Evolutionary conservation across 2,329 filamentous ascomycete genomes (phyloP).

Genomic region (Aspergillus aculeatus): DNA sequence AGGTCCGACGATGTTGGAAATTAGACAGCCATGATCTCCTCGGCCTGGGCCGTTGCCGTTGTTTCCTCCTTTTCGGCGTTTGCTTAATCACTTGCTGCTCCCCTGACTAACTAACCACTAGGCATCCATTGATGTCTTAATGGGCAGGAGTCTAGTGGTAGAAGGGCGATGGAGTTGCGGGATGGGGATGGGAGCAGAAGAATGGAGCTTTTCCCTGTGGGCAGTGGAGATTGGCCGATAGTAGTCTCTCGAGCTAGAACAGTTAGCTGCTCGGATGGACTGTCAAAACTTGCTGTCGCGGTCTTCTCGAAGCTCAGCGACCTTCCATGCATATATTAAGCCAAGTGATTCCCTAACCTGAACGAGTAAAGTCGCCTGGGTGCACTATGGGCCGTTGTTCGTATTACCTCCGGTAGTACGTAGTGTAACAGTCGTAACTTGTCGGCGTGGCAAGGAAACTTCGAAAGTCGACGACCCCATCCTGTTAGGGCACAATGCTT

Average conservation of each 20-base stretch:
- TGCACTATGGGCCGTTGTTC: neutral
- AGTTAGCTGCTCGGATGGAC: neutral
- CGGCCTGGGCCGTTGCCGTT: neutral
- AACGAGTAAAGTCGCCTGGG: conserved; percentile 1
- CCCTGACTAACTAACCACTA: neutral
- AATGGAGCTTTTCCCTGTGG: neutral
- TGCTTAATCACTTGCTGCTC: neutral
- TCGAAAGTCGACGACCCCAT: neutral
- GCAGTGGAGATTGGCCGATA: neutral
- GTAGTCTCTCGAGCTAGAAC: neutral
- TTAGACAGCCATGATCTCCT: neutral
- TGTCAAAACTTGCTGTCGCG: neutral
- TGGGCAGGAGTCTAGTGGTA: neutral
- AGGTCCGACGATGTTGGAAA: neutral
- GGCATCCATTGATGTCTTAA: neutral
- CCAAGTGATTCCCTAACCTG: neutral
- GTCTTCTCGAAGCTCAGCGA: conserved; percentile 5
- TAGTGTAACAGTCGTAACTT: neutral
- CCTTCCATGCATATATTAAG: conserved; percentile 8
- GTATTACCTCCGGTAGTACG: neutral
- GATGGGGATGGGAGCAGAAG: neutral
- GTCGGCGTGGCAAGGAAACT: conserved; percentile 5
- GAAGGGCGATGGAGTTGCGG: neutral
- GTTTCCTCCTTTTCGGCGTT: neutral
- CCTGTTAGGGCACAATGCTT: neutral